Evolutionary conservation across 768 basidiomycete genomes (phyloP).

Genomic region (Tylopilus vinaceipallidus): DNA sequence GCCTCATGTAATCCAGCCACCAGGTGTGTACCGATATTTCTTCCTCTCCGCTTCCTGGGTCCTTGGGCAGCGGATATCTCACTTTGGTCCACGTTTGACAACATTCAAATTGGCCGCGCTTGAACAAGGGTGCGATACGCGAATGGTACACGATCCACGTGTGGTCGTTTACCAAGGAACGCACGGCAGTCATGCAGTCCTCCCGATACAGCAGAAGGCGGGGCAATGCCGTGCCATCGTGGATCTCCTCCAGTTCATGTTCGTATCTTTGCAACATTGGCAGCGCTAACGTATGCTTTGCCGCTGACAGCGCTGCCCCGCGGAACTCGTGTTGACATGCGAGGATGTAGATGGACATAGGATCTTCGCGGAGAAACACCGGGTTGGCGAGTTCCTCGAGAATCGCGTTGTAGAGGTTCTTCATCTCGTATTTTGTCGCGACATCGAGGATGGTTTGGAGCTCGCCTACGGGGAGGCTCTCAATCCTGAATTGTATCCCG

Average conservation of each 20-base stretch:
- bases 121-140: background rate
- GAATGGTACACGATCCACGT: conserved; percentile 5
- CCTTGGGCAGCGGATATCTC: conserved; percentile 2
- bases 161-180: conserved; percentile 3
- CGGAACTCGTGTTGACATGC: conserved; percentile 5
- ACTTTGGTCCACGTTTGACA: background rate
- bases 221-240: conserved; percentile 4
- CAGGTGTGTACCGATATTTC: background rate
- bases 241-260: conserved; percentile 13
- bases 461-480: background rate
- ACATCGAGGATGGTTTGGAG: conserved; percentile 10
- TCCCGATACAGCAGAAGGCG: conserved; percentile 12
- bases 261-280: background rate
- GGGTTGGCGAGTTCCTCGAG: conserved; percentile 2
- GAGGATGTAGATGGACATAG: conserved; percentile 9
- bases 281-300: conserved; percentile 5
- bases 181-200: background rate
- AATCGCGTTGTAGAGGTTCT: background rate
- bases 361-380: background rate
- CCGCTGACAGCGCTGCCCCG: conserved; percentile 5
- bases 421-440: conserved; percentile 18
- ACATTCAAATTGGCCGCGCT: background rate
- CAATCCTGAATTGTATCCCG: background rate
- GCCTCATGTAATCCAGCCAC: conserved; percentile 19
- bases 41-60: conserved; percentile 2